phyloP scores from a whole-genome alignment of 176 grass and related monocot genomes.

The Ensete ventricosum region DNA sequence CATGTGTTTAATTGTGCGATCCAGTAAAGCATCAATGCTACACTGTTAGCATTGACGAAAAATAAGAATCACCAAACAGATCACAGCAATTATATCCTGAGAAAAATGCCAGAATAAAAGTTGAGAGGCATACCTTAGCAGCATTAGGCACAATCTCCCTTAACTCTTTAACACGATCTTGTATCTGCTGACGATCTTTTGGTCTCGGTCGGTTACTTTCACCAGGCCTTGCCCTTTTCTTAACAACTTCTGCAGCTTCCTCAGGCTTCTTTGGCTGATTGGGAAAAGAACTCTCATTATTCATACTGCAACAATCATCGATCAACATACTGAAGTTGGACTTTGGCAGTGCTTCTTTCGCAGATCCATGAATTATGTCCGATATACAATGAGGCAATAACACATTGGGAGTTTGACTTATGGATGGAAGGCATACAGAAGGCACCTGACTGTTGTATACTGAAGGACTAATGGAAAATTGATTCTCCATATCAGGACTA shows the following conservation, averaged over 20 bases:
- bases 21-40: slow-evolving; percentile 98
- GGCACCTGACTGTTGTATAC: slow-evolving; percentile 24
- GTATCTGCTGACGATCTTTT: slow-evolving; percentile 93
- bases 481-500: slow-evolving; percentile 18
- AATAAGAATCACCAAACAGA: not conserved
- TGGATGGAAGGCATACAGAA: slow-evolving; percentile 23
- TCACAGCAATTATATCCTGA: slow-evolving; percentile 10
- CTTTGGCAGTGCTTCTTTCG: slow-evolving; percentile 23
- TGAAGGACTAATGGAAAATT: slow-evolving; percentile 31
- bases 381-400: not conserved
- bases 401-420: slow-evolving; percentile 27
- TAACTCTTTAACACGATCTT: slow-evolving; percentile 89
- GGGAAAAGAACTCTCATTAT: slow-evolving; percentile 46
- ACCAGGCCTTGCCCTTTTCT: slow-evolving; percentile 80
- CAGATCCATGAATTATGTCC: slow-evolving; percentile 26
- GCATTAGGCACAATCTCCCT: slow-evolving; percentile 92
- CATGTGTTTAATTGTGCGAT: slow-evolving; percentile 98
- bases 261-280: slow-evolving; percentile 46
- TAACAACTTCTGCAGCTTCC: slow-evolving; percentile 45
- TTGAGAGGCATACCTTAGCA: slow-evolving; percentile 54
- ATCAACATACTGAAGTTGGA: slow-evolving; percentile 40
- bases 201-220: slow-evolving; percentile 79
- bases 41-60: slow-evolving; percentile 53
- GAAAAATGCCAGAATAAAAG: slow-evolving; percentile 2
- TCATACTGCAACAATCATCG: slow-evolving; percentile 78